Evolutionary conservation across 2,329 filamentous ascomycete species (phyloP), one percentile per base, ranked within the genome.

Genomic region (Monosporascus ibericus): DNA sequence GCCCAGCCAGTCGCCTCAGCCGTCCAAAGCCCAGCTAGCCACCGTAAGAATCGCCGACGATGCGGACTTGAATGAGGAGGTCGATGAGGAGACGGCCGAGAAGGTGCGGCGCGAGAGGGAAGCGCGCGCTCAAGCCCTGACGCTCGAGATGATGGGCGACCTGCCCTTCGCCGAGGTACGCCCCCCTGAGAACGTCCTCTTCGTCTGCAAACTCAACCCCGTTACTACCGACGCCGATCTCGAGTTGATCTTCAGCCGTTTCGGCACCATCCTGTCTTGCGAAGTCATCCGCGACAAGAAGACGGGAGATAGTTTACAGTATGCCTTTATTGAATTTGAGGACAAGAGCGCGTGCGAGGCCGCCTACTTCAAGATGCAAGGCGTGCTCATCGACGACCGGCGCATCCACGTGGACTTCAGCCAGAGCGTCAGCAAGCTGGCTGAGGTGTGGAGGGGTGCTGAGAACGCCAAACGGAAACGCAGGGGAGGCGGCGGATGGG

Each of bases 331-430:
- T 64, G 94, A 99, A 68, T 99, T 92, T 63, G 89, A 92, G 53
- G 88, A 95, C 51, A 94, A 96, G 72, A 83, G 87, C 60, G 88
- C 92, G 50, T 97, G 94, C 68, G 94, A 99, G 72, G 84, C 89
- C 49, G 94, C 94, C 3, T 99, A 96, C 66, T 94, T 95, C 75
- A 99, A 99, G 73, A 99, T 99, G 94, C 91, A 99, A 69, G 90
- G 87, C 2, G 92, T 97, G 2, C 75, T 99, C 51, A 97, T 99
- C 59, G 94, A 99, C 64, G 94, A 99, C 63, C 89, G 96, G 59
- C 86, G 94, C 42, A 99, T 99, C 58, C 94, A 99, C 66, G 94
- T 99, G 52, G 94, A 99, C 72, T 99, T 99, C 71, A 96, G 92
- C 11, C 94, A 99, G 73, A 96, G 90, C 67, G 94, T 92, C 55